phyloP scores from a whole-genome alignment of 1,139 yeast genomes.

The Debaryomycetaceae sp. region DNA sequence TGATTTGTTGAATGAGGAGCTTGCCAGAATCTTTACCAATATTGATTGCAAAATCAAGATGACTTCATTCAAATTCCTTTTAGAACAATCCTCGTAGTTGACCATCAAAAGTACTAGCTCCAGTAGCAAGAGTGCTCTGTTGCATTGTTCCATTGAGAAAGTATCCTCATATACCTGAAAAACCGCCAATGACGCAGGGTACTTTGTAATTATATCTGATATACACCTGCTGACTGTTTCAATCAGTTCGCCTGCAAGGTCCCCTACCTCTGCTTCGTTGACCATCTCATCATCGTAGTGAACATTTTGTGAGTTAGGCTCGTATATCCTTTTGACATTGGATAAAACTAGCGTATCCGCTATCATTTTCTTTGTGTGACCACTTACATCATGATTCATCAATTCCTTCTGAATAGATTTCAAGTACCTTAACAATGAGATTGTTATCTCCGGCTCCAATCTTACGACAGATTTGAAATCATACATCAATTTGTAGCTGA shows the following conservation, averaged over 20 bases:
- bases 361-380: neutral
- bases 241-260: neutral
- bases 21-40: neutral
- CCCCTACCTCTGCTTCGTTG: neutral
- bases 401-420: slow-evolving; percentile 2
- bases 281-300: neutral
- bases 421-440: slow-evolving; percentile 1
- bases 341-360: slow-evolving; percentile 1
- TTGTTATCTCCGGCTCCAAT: neutral
- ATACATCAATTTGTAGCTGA: neutral
- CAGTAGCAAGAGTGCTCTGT: neutral
- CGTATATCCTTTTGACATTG: neutral
- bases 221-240: neutral
- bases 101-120: neutral
- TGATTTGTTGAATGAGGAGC: neutral
- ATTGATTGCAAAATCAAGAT: neutral
- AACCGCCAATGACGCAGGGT: neutral
- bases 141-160: neutral
- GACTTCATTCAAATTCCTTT: neutral
- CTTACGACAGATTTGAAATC: neutral
- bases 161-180: neutral
- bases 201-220: neutral
- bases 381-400: neutral
- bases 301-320: neutral
- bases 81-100: neutral